phyloP scores from a whole-genome alignment of 2,329 filamentous ascomycete genomes.

The Laburnicola sp. region DNA sequence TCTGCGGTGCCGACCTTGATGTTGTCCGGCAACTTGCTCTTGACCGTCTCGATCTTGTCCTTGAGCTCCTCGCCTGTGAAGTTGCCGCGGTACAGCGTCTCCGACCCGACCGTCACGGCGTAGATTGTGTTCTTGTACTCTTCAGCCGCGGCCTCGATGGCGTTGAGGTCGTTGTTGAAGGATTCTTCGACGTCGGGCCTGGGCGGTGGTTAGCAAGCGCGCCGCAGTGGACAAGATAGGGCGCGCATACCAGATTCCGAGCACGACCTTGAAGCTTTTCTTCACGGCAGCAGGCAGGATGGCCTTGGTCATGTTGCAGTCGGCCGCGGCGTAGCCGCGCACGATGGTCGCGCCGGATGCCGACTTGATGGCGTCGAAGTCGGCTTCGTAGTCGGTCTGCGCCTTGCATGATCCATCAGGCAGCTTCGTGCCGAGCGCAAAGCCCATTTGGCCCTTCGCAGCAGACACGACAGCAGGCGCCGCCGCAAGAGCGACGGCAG shows the following conservation, averaged over 20 bases:
- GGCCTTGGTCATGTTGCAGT: conserved; percentile 66
- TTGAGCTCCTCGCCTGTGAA: conserved; percentile 64
- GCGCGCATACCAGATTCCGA: conserved; percentile 66
- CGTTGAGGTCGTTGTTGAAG: conserved; percentile 63
- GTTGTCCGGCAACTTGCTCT: conserved; percentile 54
- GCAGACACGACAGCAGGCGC: conserved; percentile 56
- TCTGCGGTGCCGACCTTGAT: conserved; percentile 69
- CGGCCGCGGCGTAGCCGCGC: conserved; percentile 67
- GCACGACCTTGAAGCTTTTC: conserved; percentile 68
- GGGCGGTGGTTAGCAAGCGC: conserved; percentile 1
- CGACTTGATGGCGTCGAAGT: conserved; percentile 64
- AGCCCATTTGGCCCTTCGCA: conserved; percentile 61
- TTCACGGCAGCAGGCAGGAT: conserved; percentile 67
- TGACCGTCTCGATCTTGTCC: conserved; percentile 64
- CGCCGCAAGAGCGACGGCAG: conserved; percentile 36
- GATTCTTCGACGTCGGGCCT: conserved; percentile 66
- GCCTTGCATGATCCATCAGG: conserved; percentile 63
- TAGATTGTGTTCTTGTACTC: conserved; percentile 63
- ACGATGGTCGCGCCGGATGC: conserved; percentile 59
- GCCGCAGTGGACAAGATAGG: background rate
- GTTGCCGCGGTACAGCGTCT: conserved; percentile 70
- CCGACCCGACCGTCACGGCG: conserved; percentile 71
- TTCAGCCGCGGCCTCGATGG: conserved; percentile 55
- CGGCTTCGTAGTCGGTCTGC: conserved; percentile 63
- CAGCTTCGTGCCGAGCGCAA: conserved; percentile 68